Percentiles rank a stretch among this genome's conserved stretches.
These are phyloP conservation scores for Chlamydomonas incerta DNA, from an alignment of 139 green algal genomes.

Conservation along the genomic window DNA sequence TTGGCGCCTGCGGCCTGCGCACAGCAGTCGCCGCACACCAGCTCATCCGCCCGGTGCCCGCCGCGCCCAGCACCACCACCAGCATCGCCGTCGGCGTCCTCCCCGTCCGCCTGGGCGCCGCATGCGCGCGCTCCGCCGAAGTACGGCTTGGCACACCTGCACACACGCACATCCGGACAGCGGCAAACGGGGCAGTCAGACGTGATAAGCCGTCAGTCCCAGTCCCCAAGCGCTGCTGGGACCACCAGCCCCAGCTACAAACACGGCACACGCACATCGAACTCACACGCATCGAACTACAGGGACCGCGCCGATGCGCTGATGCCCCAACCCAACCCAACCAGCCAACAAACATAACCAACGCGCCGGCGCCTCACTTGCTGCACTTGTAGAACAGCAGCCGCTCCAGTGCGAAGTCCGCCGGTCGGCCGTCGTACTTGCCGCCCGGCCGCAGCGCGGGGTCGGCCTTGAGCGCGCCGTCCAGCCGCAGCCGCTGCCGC, in stretches of 20 bases:
- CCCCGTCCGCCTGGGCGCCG: neutral
- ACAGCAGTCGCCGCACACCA: conserved; percentile 43
- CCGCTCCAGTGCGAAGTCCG: conserved; percentile 30
- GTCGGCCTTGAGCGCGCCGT: conserved; percentile 2
- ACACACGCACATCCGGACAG: too few species aligned
- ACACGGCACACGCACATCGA: too few species aligned
- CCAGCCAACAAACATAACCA: too few species aligned
- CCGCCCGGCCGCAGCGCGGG: conserved; percentile 40
- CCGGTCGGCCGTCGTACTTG: conserved; percentile 31
- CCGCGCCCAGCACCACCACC: neutral
- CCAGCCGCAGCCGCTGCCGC: conserved; percentile 10
- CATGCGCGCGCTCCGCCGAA: conserved; percentile 53
- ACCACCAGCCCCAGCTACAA: too few species aligned
- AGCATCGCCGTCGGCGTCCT: neutral
- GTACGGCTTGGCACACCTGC: conserved; percentile 48
- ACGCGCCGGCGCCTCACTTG: neutral
- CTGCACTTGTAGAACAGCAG: conserved; percentile 46
- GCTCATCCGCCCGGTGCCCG: neutral
- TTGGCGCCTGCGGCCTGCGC: neutral
- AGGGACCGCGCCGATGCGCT: too few species aligned
- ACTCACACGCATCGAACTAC: too few species aligned
- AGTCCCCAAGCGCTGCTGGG: too few species aligned
- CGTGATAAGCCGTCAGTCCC: too few species aligned
- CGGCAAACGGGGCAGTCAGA: neutral
- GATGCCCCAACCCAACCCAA: neutral